Evolutionary conservation across 108 stramenopile genomes (phyloP).

Genomic region (Schizochytrium sp.): DNA sequence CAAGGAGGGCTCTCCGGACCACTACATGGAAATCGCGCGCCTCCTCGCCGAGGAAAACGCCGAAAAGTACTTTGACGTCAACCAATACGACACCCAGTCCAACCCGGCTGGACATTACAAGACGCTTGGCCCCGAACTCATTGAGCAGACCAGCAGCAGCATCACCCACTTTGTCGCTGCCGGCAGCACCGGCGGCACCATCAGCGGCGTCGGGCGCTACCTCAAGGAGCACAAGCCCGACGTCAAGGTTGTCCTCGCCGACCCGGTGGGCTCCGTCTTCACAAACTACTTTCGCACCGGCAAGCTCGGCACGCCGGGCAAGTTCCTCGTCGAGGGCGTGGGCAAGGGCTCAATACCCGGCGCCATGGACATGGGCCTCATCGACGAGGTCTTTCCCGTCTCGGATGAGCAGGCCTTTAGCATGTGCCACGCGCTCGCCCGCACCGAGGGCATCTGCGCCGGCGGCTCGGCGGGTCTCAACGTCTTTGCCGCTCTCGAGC

Average conservation of each 20-base stretch:
- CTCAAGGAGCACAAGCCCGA: not conserved
- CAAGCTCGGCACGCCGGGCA: not conserved
- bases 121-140: conserved; percentile 12
- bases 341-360: conserved; percentile 20
- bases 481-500: not conserved
- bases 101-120: not conserved
- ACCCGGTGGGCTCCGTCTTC: conserved; percentile 13
- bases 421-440: conserved; percentile 6
- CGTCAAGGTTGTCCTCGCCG: conserved; percentile 13
- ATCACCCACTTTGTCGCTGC: conserved; percentile 10
- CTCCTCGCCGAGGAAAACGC: conserved; percentile 7
- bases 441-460: not conserved
- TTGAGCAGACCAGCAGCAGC: not conserved
- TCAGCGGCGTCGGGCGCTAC: not conserved
- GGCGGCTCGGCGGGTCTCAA: conserved; percentile 23
- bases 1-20: not conserved
- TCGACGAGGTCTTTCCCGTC: conserved; percentile 17
- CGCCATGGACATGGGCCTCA: not conserved
- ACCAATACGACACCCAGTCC: not conserved
- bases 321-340: conserved; percentile 21
- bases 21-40: conserved; percentile 23
- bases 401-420: conserved; percentile 12
- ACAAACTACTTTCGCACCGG: not conserved
- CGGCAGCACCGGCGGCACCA: conserved; percentile 11
- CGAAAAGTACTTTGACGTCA: conserved; percentile 11